Percentiles rank a stretch among this genome's conserved stretches.
These are phyloP conservation scores for Diaporthe australafricana DNA, from an alignment of 2,329 filamentous ascomycete genomes.

Conservation along the genomic window DNA sequence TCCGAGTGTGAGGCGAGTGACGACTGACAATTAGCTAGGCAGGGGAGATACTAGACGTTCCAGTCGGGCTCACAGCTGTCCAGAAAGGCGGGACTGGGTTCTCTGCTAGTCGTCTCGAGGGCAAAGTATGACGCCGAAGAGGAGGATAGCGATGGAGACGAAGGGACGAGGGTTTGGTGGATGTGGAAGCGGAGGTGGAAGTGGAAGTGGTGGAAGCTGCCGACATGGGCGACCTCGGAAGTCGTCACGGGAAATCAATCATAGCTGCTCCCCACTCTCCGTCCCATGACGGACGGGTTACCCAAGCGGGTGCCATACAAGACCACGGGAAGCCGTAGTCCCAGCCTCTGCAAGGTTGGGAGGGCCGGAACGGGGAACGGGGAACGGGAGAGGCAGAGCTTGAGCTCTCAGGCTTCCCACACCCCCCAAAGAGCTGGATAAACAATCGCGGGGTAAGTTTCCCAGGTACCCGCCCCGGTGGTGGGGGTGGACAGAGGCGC, in stretches of 20 bases:
- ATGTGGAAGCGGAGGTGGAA: neutral
- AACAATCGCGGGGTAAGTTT: slow-evolving; percentile 6
- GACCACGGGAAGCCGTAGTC: no score
- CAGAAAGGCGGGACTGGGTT: neutral
- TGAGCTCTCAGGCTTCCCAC: no score
- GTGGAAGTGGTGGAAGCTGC: neutral
- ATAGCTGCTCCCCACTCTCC: slow-evolving; percentile 15
- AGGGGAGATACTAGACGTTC: neutral
- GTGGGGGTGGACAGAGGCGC: neutral
- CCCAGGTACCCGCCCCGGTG: neutral
- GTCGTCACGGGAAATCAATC: slow-evolving; percentile 9
- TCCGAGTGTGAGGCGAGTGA: neutral
- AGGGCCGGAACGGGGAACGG: slow-evolving; percentile 7
- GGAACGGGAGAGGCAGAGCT: neutral
- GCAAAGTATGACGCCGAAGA: neutral
- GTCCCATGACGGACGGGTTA: neutral
- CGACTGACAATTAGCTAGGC: no score
- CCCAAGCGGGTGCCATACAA: no score
- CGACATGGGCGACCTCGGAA: slow-evolving; percentile 15
- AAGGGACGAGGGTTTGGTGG: neutral
- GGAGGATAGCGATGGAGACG: neutral
- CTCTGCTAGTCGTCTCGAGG: neutral
- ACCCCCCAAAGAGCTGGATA: neutral
- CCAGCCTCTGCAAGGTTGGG: neutral
- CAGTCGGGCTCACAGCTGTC: neutral